These are phyloP conservation scores for Leishmania tarentolae DNA, from an alignment of 208 protist genomes.

Conservation along the genomic window DNA sequence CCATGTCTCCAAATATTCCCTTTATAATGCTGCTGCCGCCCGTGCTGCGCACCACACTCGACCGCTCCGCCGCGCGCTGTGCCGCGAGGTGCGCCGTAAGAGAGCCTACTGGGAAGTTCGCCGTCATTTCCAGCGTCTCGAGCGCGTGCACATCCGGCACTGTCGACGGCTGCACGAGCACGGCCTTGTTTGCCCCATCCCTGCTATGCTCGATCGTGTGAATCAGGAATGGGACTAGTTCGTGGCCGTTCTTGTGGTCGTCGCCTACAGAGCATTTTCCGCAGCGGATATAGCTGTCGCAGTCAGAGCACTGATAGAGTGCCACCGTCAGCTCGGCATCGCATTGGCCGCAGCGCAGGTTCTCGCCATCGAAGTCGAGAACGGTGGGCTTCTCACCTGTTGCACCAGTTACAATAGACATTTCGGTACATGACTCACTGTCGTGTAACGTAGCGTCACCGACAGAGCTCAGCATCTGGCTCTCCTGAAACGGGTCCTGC, in stretches of 20 bases:
- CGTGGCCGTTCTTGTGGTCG: conserved; percentile 56
- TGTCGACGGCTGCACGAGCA: conserved; percentile 51
- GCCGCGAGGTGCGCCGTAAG: conserved; percentile 41
- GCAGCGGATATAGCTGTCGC: conserved; percentile 60
- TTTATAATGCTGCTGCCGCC: conserved; percentile 23
- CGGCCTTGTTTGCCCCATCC: conserved; percentile 35
- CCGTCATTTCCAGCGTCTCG: conserved; percentile 74
- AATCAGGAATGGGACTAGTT: conserved; percentile 63
- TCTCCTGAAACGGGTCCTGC: conserved; percentile 56
- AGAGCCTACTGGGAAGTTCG: conserved; percentile 67
- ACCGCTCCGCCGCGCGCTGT: conserved; percentile 34
- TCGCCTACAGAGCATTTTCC: conserved; percentile 77
- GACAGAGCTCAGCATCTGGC: conserved; percentile 35
- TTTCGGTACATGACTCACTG: conserved; percentile 27
- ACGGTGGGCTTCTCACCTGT: conserved; percentile 29
- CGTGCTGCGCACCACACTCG: conserved; percentile 18
- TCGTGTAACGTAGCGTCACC: conserved; percentile 15
- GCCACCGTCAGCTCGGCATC: conserved; percentile 52
- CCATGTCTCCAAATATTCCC: conserved; percentile 27
- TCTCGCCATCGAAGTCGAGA: conserved; percentile 42
- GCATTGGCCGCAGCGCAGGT: conserved; percentile 67
- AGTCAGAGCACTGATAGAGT: conserved; percentile 65
- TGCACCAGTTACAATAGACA: conserved; percentile 12
- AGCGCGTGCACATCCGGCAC: conserved; percentile 67
- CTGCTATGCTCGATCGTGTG: conserved; percentile 56